Evolutionary conservation across 2,329 filamentous ascomycete genomes (phyloP), one percentile per base, ranked within the genome.

Genomic region (Fusarium caatingaense): DNA sequence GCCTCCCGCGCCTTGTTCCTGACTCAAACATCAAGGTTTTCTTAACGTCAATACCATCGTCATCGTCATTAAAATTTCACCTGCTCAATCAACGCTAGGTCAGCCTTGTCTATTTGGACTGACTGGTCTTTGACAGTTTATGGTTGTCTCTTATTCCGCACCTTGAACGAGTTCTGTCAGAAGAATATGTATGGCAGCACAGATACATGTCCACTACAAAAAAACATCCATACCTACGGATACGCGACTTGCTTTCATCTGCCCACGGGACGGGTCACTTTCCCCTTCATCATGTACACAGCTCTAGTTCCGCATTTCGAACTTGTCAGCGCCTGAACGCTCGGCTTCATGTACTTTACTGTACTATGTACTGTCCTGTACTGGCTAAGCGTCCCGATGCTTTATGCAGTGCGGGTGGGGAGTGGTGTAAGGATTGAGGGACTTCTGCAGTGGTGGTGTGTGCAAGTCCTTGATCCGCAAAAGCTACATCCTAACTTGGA

Each of bases 301-400:
- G 55, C 51, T 30, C 44, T 47, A 32, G 53, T 42, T 53, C 51
- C 44, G 21, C 42, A 57, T 64, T 56, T 50, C 56, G 16, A 27
- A 41, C 32, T 41, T 27, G 41, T 65, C 55, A 64, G 55, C 61
- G 60, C 60, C 62, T 51, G 49, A 69, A 58, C 59, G 46, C 55
- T 60, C 58, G 62, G 70, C 68, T 62, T 60, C 72, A 41, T 51
- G 34, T 51, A 51, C 32, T n/a, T 18, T 37, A 12, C 34, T 41
- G 49, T 51, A 51, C 49, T 49, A 23, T 59, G 51, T 20, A 58
- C 34, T 37, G 34, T n/a, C 34, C 34, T 37, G 34, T 37, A 37
- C 18, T 37, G 34, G 56, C 66, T 74, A 72, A 60, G 68, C 64
- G 73, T 73, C 55, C 68, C 60, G 60, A 72, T 56, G 45, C 64